Percentiles rank a stretch among this genome's conserved stretches.
Conservation (phyloP, 768 basidiomycete species). For the Melanogaster broomeanus region DNA sequence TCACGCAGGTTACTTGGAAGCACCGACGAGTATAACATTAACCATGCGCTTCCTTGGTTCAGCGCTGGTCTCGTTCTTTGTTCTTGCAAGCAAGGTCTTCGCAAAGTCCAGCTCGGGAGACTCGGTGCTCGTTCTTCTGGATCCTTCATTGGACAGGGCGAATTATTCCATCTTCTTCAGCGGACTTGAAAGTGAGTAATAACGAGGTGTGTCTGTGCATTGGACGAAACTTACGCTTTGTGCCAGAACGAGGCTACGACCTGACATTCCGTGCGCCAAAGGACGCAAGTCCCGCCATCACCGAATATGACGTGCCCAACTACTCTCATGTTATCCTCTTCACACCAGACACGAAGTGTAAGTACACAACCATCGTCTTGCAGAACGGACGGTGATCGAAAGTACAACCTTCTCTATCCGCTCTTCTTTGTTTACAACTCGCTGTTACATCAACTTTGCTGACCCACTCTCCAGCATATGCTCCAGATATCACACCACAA, state of each 20-base stretch:
- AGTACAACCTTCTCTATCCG: not conserved
- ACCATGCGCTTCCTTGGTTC: conserved; percentile 31
- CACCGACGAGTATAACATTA: not conserved
- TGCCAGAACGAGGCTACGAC: conserved; percentile 76
- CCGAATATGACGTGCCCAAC: conserved; percentile 68
- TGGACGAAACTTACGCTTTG: conserved; percentile 1
- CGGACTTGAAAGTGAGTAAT: conserved; percentile 65
- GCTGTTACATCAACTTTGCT: not conserved
- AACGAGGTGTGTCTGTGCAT: not conserved
- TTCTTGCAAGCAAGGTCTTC: conserved; percentile 20
- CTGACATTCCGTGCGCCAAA: conserved; percentile 86
- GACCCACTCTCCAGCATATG: conserved; percentile 48
- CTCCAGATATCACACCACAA: conserved; percentile 80
- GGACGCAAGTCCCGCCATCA: conserved; percentile 63
- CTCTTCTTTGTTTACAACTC: no score
- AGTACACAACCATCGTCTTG: not conserved
- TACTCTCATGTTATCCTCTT: conserved; percentile 90
- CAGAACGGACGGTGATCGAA: not conserved
- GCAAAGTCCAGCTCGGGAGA: conserved; percentile 82
- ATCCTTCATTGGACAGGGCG: conserved; percentile 61
- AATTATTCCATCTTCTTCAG: conserved; percentile 85
- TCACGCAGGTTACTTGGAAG: not conserved
- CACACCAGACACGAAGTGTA: conserved; percentile 85
- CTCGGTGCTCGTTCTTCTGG: conserved; percentile 83
- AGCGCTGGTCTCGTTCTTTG: conserved; percentile 30